A percentile compares a stretch with the other conserved stretches of the same genome.
Evolutionary conservation across 1,284 basidiomycete species (phyloP).

Genomic region (Meripilus lineatus): DNA sequence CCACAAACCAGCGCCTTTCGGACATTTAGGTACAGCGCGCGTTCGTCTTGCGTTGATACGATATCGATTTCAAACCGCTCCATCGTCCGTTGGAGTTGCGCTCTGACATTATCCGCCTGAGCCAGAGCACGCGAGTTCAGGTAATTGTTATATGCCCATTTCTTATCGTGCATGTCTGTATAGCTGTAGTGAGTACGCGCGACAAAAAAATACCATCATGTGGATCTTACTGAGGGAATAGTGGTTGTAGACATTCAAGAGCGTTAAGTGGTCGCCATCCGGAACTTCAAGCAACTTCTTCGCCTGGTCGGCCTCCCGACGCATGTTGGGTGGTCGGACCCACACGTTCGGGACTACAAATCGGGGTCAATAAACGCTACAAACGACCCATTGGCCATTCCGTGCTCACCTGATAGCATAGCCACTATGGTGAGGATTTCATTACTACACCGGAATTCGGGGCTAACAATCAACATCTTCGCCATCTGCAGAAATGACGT

Average conservation of each 20-base stretch:
- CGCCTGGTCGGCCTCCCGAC: conserved; percentile 89
- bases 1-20: conserved; percentile 86
- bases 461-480: conserved; percentile 92
- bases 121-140: conserved; percentile 80
- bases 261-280: conserved; percentile 92
- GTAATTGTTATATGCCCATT: conserved; percentile 95
- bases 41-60: conserved; percentile 75
- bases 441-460: conserved; percentile 94
- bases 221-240: conserved; percentile 74
- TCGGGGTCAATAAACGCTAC: neutral
- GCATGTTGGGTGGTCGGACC: conserved; percentile 84
- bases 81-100: conserved; percentile 90
- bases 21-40: conserved; percentile 77
- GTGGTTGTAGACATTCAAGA: conserved; percentile 95
- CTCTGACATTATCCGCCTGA: conserved; percentile 95
- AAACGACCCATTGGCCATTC: neutral
- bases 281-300: conserved; percentile 89
- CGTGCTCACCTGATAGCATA: conserved; percentile 81
- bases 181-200: neutral
- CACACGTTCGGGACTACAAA: conserved; percentile 88
- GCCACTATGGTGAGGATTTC: conserved; percentile 94
- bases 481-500: conserved; percentile 62
- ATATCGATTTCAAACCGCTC: conserved; percentile 87
- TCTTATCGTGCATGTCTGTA: conserved; percentile 68
- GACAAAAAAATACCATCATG: neutral